Conservation (phyloP, 805 yeast species). For the Ogataea corticis region DNA sequence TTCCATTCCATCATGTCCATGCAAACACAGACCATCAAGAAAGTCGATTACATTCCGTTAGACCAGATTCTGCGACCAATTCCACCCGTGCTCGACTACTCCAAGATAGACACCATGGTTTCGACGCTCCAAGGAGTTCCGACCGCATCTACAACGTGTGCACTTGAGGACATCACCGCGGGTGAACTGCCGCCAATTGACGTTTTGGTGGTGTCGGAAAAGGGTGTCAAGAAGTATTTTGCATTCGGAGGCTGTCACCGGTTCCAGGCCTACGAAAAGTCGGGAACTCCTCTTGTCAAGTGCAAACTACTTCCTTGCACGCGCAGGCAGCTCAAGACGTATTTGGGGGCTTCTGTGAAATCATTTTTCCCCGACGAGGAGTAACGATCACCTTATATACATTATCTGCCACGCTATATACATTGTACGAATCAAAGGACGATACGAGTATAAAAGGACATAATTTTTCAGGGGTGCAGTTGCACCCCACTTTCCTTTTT, state of each 20-base stretch:
- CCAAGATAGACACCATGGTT: slow-evolving; percentile 78
- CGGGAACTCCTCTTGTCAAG: slow-evolving; percentile 52
- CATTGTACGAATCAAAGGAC: too few species aligned
- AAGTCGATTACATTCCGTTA: slow-evolving; percentile 62
- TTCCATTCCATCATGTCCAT: slow-evolving; percentile 52
- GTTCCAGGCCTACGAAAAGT: slow-evolving; percentile 78
- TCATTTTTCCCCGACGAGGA: slow-evolving; percentile 38
- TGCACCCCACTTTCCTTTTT: background rate
- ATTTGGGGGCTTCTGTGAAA: slow-evolving; percentile 70
- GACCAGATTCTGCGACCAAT: slow-evolving; percentile 75
- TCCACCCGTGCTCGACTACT: slow-evolving; percentile 75
- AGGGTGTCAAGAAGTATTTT: slow-evolving; percentile 63
- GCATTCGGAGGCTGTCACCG: slow-evolving; percentile 93
- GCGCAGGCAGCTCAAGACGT: slow-evolving; percentile 61
- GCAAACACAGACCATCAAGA: slow-evolving; percentile 58
- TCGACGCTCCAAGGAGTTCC: slow-evolving; percentile 67
- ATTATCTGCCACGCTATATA: background rate
- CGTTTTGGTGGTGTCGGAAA: slow-evolving; percentile 64
- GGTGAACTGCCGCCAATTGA: slow-evolving; percentile 85
- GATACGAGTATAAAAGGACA: too few species aligned
- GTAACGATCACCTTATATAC: background rate
- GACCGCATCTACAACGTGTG: slow-evolving; percentile 59
- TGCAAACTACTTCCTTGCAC: slow-evolving; percentile 79
- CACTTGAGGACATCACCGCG: slow-evolving; percentile 45
- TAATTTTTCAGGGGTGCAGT: background rate